Evolutionary conservation across 2,329 filamentous ascomycete species (phyloP).

Genomic region (Arthroderma sp.): DNA sequence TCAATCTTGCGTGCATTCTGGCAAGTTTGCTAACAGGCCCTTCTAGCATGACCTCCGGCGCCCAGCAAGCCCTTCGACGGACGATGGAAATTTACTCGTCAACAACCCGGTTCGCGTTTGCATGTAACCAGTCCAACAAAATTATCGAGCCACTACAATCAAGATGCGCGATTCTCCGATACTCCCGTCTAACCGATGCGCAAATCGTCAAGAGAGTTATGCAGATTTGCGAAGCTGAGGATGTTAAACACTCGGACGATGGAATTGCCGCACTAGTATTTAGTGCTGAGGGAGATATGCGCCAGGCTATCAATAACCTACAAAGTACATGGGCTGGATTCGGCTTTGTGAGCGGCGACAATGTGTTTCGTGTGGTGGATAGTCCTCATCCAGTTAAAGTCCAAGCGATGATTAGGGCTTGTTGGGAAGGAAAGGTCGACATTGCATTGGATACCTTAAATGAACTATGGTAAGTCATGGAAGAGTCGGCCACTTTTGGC

Average conservation of each 20-base stretch:
- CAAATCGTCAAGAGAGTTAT: slow-evolving; percentile 83
- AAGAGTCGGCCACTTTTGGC: too few species aligned
- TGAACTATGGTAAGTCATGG: slow-evolving; percentile 58
- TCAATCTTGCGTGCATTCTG: background rate
- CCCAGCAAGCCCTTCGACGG: slow-evolving; percentile 82
- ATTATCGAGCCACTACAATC: slow-evolving; percentile 99
- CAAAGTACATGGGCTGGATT: slow-evolving; percentile 90
- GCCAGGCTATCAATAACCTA: slow-evolving; percentile 96
- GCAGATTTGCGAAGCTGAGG: slow-evolving; percentile 87
- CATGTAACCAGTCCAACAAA: slow-evolving; percentile 97
- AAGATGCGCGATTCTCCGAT: slow-evolving; percentile 87
- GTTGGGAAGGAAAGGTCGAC: slow-evolving; percentile 84
- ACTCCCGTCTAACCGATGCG: slow-evolving; percentile 78
- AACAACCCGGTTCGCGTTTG: slow-evolving; percentile 93
- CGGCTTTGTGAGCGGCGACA: slow-evolving; percentile 92
- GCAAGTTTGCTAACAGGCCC: slow-evolving; percentile 1
- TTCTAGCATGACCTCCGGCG: slow-evolving; percentile 79
- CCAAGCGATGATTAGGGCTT: slow-evolving; percentile 95
- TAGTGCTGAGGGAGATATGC: slow-evolving; percentile 95
- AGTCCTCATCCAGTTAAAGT: slow-evolving; percentile 96
- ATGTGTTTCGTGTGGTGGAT: slow-evolving; percentile 96
- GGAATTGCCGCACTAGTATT: slow-evolving; percentile 93
- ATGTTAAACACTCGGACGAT: slow-evolving; percentile 82
- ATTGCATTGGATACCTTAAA: slow-evolving; percentile 72
- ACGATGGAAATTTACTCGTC: slow-evolving; percentile 99